Evolutionary conservation across 805 yeast genomes (phyloP), one percentile per base, ranked within the genome.

Genomic region (Candida rishiriensis): DNA sequence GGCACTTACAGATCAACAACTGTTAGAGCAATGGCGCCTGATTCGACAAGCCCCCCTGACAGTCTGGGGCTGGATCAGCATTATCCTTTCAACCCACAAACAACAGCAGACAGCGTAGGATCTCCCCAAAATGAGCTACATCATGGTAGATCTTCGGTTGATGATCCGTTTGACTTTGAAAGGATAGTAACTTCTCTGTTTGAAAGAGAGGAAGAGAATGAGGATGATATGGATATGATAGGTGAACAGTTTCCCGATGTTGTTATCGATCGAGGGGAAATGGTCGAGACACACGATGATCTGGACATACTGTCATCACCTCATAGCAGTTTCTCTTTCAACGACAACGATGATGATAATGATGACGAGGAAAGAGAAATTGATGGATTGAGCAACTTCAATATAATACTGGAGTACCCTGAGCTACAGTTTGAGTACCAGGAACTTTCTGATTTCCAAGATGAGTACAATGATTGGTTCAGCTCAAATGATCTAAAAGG

Each of bases 391-490:
- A 61, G 59, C 34, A 63, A 64, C 43, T 58, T 48, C 41, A 62
- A 64, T 42, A 56, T 66, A 29, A 57, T 66, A 9, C 40, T 66
- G 16, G 67, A 62, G 39, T 59, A 59, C 42, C 78, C 81, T 0
- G 68, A 66, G 26, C 56, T 80, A 6, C 61, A 69, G 6, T 81
- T 75, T 62, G 55, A 62, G 3, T 69, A 66, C 45, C 38, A 57
- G 4, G 78, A 75, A 40, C 53, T 56, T 1, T 63, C 66, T 11
- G 45, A 56, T 1, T 56, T 76, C 14, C 46, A 48, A 12, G 58
- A 59, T 1, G 85, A 80, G 49, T 40, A 64, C 13, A 58, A 60
- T 39, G 72, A 69, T 38, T 69, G 73, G 73, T 69, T 69, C 41
- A 54, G 59, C 21, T 48, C 36, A 35, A 51, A 49, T 26, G 72